Evolutionary conservation across 192 early-diverging fungal genomes (phyloP), one percentile per base, ranked within the genome.

Genomic region (Coemansia pectinata): DNA sequence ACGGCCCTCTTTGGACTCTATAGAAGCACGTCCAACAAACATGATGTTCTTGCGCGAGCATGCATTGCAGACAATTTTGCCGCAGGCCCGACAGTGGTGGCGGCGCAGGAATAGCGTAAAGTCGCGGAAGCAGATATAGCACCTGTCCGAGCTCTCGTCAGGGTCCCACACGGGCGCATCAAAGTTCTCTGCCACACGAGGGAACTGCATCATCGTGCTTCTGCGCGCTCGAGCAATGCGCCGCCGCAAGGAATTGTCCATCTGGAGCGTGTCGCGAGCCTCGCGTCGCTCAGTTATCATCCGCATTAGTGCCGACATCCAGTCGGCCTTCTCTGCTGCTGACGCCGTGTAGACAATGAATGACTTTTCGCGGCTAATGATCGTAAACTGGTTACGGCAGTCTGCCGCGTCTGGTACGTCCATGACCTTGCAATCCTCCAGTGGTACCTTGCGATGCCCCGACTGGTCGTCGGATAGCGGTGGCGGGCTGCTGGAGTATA

Each of bases 61-160:
- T 34, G 77, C 66, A 67, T 89, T 86, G 76, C 93, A 94, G n/a
- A 92, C 91, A 21, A 94, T 85, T 64, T 89, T 89, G 21, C 93
- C 93, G 69, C 93, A 94, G 1, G 86, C 87, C 25, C 93, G 86
- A 71, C 91, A 92, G 68, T 94, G 91, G 73, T 93, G 91, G 70
- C 87, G 89, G 4, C 92, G 86, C 63, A 85, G 63, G 38, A 91
- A 88, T 40, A 93, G 55, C 3, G 86, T 85, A 71, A 94, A 94
- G 19, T 85, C 88, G 45, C 88, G 85, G 38, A 76, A 74, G 73
- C 93, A 94, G 41, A 92, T 87, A 83, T 91, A 90, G 71, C 93
- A 94, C 4, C 71, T 44, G 4, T 79, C 78, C 7, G 90, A 77
- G 62, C 76, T 75, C 63, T 89, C 86, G 73, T 94, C 91, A 0